Evolutionary conservation across 352 stramenopile genomes (phyloP).

Genomic region (Hyphochytrium catenoides): DNA sequence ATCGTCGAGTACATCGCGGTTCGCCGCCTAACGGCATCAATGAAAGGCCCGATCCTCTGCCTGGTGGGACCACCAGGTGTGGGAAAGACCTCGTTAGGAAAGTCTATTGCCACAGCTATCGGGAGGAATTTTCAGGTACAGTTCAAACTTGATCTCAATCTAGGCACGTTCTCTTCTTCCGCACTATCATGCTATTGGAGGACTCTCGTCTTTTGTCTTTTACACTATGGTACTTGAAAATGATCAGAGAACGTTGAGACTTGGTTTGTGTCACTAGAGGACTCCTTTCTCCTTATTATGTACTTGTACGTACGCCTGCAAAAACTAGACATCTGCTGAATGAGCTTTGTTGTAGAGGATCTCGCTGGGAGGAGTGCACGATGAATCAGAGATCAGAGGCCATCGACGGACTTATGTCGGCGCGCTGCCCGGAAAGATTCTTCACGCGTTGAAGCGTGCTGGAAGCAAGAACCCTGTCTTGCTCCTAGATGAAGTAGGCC

Average conservation of each 20-base stretch:
- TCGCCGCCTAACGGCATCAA: slow-evolving; percentile 24
- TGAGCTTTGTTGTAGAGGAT: slow-evolving; percentile 46
- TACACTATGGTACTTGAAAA: too few relatives aligned
- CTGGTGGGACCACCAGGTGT: slow-evolving; percentile 54
- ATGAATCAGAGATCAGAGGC: slow-evolving; percentile 55
- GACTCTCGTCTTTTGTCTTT: too few relatives aligned
- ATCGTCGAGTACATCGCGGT: slow-evolving; percentile 64
- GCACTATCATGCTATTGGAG: too few relatives aligned
- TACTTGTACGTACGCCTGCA: too few relatives aligned
- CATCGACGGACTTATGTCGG: slow-evolving; percentile 64
- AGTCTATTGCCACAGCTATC: slow-evolving; percentile 41
- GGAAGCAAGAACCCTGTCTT: slow-evolving; percentile 47
- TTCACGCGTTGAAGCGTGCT: slow-evolving; percentile 39
- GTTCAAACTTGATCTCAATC: too few relatives aligned
- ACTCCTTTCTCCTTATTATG: too few relatives aligned
- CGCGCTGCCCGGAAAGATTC: slow-evolving; percentile 52
- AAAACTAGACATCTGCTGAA: too few relatives aligned
- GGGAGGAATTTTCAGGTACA: too few relatives aligned
- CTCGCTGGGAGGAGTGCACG: slow-evolving; percentile 39
- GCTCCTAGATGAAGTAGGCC: slow-evolving; percentile 62
- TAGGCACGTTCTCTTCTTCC: too few relatives aligned
- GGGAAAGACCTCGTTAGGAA: slow-evolving; percentile 51
- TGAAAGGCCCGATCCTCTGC: slow-evolving; percentile 56
- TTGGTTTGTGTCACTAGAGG: too few relatives aligned
- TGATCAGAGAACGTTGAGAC: too few relatives aligned